Evolutionary conservation across 768 basidiomycete genomes (phyloP).

Genomic region (Rhizopogon vesiculosus): DNA sequence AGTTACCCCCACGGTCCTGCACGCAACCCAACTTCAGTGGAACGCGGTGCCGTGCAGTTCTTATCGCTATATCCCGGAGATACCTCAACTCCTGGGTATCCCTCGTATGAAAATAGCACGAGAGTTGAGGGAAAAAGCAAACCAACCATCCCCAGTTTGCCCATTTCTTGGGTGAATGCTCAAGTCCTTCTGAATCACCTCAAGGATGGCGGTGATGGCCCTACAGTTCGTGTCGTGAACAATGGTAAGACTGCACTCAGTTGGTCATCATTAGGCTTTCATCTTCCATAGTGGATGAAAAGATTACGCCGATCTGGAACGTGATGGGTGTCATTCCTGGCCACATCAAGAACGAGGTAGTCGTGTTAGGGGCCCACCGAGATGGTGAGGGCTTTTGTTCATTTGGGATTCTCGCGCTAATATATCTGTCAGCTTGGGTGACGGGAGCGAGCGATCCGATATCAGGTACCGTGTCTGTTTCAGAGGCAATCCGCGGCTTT

Average conservation of each 20-base stretch:
- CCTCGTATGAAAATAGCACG: conserved; percentile 63
- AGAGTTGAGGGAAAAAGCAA: conserved; percentile 44
- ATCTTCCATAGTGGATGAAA: conserved; percentile 36
- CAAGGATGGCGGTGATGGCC: conserved; percentile 37
- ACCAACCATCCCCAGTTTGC: conserved; percentile 56
- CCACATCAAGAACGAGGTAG: conserved; percentile 57
- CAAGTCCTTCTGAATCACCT: conserved; percentile 48
- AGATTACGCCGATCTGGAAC: conserved; percentile 71
- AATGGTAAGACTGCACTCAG: conserved; percentile 33
- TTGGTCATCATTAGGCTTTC: neutral
- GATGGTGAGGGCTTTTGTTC: conserved; percentile 42
- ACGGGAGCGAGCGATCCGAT: conserved; percentile 76
- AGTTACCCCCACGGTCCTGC: conserved; percentile 70
- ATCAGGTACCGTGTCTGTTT: conserved; percentile 75
- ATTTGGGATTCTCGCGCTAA: neutral
- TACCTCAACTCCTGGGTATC: conserved; percentile 45
- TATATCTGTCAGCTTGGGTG: conserved; percentile 14
- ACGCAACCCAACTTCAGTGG: conserved; percentile 54
- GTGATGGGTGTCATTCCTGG: conserved; percentile 62
- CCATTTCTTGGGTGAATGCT: conserved; percentile 65
- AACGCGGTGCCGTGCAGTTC: conserved; percentile 66
- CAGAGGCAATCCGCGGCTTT: conserved; percentile 74
- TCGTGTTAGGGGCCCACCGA: conserved; percentile 70
- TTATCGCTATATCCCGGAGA: conserved; percentile 51
- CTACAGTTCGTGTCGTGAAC: conserved; percentile 52